Conservation (phyloP, 2,329 filamentous ascomycete genomes). For the Cercospora brassicicola region DNA sequence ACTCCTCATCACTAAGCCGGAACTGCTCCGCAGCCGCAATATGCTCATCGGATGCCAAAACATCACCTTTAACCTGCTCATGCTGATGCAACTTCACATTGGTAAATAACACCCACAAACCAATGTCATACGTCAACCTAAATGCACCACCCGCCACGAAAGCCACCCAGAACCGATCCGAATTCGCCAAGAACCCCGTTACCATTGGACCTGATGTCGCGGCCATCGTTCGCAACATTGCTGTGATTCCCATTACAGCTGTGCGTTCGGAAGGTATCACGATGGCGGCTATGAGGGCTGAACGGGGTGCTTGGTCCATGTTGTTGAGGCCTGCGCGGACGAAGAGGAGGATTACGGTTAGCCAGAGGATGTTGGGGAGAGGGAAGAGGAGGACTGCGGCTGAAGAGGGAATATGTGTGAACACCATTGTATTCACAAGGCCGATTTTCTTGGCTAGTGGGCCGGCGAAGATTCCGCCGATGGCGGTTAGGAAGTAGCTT, state of each 20-base stretch:
- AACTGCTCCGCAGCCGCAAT: conserved; percentile 2
- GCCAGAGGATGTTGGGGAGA: conserved; percentile 51
- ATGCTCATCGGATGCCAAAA: background rate
- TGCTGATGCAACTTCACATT: conserved; percentile 52
- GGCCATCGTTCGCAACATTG: conserved; percentile 60
- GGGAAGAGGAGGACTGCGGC: conserved; percentile 63
- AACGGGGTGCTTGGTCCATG: conserved; percentile 68
- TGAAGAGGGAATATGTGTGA: conserved; percentile 57
- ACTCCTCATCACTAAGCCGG: conserved; percentile 10
- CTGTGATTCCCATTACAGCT: conserved; percentile 69
- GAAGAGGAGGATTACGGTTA: conserved; percentile 58
- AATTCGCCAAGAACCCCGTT: conserved; percentile 58
- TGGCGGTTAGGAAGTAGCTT: conserved; percentile 45
- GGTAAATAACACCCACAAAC: conserved; percentile 60
- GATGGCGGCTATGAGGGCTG: conserved; percentile 66
- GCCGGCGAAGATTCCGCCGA: conserved; percentile 53
- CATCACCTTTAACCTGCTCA: conserved; percentile 8
- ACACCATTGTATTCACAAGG: conserved; percentile 66
- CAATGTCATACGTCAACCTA: conserved; percentile 59
- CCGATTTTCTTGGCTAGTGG: conserved; percentile 66
- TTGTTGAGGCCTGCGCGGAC: conserved; percentile 63
- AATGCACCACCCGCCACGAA: conserved; percentile 59
- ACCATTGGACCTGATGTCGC: conserved; percentile 56
- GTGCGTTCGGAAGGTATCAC: conserved; percentile 66
- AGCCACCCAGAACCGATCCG: conserved; percentile 60